Evolutionary conservation across 2,329 filamentous ascomycete genomes (phyloP), one percentile per base, ranked within the genome.

Genomic region (Alternaria sp.): DNA sequence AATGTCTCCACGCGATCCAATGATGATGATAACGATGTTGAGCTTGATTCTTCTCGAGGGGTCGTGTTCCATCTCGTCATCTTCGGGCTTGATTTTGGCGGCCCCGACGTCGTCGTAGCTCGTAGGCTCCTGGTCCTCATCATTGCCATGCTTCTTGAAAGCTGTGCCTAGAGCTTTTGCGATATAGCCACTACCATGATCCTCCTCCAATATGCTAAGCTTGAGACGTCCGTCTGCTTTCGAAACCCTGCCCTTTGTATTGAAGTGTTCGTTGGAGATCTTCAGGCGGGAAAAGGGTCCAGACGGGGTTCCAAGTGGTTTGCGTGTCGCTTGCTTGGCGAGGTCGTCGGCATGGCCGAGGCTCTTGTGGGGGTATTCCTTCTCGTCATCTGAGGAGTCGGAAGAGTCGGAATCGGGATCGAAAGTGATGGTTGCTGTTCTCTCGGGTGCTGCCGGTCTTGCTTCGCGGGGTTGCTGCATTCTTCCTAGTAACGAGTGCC

Each of bases 1-100:
- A 2, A 90, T 88, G 70, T 95, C 91, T 34, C 91, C 91, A 48
- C 91, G 83, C 3, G 87, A 91, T 3, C 91, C 91, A 66, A 94
- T 92, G 6, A 94, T 89, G 85, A 93, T 92, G 67, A 94, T 88
- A 28, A 93, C 90, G 52, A 95, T 90, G 73, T 93, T 93, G 45
- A 95, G 79, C 9, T 74, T 80, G 1, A 87, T 83, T n/a, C 77
- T 67, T 26, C 62, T 65, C 14, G 63, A 61, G 3, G 66, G 67
- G 45, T 77, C 62, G 28, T 70, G 55, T 54, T 77, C 72, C 75
- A 76, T 76, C 3, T 69, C 65, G 37, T 76, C 74, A 10, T 74
- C 69, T 40, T 76, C 70, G 6, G 72, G 68, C 3, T 67, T 53
- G n/a, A 73, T 72, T 56, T 75, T 73, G 37, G 14, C 67, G 56